Conservation (phyloP, 106 monocot genomes). For the Amphibolis antarctica region DNA sequence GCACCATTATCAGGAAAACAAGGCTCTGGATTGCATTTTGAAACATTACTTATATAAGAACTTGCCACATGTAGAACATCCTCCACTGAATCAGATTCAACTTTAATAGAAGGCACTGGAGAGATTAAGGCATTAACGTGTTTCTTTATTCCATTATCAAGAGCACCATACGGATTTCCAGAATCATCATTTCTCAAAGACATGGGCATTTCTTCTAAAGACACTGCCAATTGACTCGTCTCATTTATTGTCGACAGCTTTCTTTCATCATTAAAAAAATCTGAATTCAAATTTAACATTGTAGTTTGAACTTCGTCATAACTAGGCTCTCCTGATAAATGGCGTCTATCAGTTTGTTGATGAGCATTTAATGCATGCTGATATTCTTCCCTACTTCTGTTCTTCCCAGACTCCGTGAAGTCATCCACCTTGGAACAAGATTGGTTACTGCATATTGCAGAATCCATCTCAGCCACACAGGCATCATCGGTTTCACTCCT, state of each 20-base stretch:
- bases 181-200: not conserved
- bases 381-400: conserved; percentile 17
- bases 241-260: not conserved
- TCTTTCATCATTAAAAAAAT: not conserved
- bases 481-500: conserved; percentile 61
- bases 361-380: conserved; percentile 5
- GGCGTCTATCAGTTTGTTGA: conserved; percentile 20
- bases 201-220: not conserved
- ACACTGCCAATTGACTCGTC: not conserved
- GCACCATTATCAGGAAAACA: not conserved
- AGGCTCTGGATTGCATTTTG: not conserved
- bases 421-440: conserved; percentile 58
- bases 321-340: conserved; percentile 12
- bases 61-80: not conserved
- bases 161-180: not conserved
- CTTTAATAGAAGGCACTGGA: not conserved
- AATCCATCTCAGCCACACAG: conserved; percentile 54
- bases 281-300: conserved; percentile 3
- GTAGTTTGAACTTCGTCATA: conserved; percentile 19
- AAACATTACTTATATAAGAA: not conserved
- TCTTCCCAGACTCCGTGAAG: conserved; percentile 17
- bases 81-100: not conserved
- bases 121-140: not conserved
- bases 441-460: conserved; percentile 53
- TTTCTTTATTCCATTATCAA: not conserved